Evolutionary conservation across 169 alveolate species (phyloP).

Genomic region (Condylostoma magnum): DNA sequence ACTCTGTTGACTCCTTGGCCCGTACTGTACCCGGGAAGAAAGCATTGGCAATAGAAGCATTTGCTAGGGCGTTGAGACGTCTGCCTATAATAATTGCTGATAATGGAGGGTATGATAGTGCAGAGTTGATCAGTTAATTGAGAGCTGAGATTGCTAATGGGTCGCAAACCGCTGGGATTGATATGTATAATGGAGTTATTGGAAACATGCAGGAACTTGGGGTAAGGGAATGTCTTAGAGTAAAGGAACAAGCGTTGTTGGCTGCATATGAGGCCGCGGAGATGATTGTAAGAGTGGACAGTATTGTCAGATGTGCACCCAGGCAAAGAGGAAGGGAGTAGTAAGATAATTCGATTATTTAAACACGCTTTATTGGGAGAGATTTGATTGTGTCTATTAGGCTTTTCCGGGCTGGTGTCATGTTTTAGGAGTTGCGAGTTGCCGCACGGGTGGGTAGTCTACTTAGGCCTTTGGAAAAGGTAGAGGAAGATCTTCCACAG

Average conservation of each 20-base stretch:
- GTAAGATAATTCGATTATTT: too few species aligned
- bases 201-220: constrained; percentile 95
- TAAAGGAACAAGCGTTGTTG: constrained; percentile 95
- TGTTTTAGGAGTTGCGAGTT: too few species aligned
- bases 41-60: constrained; percentile 97
- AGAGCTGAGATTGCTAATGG: constrained; percentile 73
- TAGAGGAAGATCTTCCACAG: too few species aligned
- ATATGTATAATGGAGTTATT: constrained; percentile 90
- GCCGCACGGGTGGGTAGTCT: too few species aligned
- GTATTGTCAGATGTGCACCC: constrained; percentile 98
- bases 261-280: constrained; percentile 99
- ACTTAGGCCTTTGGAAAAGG: too few species aligned
- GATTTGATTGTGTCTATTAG: too few species aligned
- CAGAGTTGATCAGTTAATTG: constrained; percentile 96
- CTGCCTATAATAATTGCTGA: constrained; percentile 97
- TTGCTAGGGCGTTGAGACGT: constrained; percentile 95
- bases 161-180: constrained; percentile 46
- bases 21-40: constrained; percentile 92
- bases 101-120: constrained; percentile 97
- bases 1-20: constrained; percentile 94
- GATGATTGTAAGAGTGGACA: constrained; percentile 97
- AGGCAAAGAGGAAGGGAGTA: constrained; percentile 88
- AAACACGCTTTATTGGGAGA: too few species aligned
- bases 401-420: too few species aligned
- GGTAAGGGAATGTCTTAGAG: constrained; percentile 94